A percentile compares a stretch with the other conserved stretches of the same genome.
Conservation (phyloP, 108 stramenopile genomes). For the Epithemia pelagica region DNA sequence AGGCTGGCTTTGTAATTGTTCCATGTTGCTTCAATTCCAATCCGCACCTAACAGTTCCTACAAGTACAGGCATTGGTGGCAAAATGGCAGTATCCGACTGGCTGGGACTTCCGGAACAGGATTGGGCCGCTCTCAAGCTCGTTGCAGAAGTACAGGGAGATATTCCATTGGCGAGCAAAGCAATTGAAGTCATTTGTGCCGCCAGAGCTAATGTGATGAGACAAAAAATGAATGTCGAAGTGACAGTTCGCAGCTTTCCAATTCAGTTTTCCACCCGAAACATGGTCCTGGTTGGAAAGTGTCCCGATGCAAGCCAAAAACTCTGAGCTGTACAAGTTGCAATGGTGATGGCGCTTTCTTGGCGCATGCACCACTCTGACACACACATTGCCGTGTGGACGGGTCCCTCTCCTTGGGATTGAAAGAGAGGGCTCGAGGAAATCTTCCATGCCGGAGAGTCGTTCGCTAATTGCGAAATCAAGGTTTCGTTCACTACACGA, state of each 20-base stretch:
- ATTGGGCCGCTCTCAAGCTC: slow-evolving; percentile 37
- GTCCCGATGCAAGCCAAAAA: too few relatives aligned
- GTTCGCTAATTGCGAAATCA: too few relatives aligned
- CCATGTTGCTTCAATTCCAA: slow-evolving; percentile 31
- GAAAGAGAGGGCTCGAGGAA: too few relatives aligned
- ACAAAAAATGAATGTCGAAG: slow-evolving; percentile 5
- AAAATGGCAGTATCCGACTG: slow-evolving; percentile 29
- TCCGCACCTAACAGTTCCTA: slow-evolving; percentile 2
- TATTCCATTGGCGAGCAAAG: slow-evolving; percentile 33
- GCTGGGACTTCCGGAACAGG: slow-evolving; percentile 32
- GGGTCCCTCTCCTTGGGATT: too few relatives aligned
- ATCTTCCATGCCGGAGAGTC: too few relatives aligned
- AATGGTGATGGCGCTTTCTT: too few relatives aligned
- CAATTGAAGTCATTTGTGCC: slow-evolving; percentile 57
- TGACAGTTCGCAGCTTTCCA: slow-evolving; percentile 49
- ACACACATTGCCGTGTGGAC: too few relatives aligned
- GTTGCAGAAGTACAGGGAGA: slow-evolving; percentile 73
- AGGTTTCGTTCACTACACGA: too few relatives aligned
- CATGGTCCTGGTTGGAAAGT: slow-evolving; percentile 47
- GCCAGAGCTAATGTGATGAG: slow-evolving; percentile 45
- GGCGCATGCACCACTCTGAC: too few relatives aligned
- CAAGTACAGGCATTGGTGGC: too few relatives aligned
- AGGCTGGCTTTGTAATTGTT: slow-evolving; percentile 25
- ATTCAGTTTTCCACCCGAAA: slow-evolving; percentile 66
- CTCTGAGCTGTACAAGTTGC: too few relatives aligned